phyloP scores from a whole-genome alignment of 768 basidiomycete genomes.

The Lactarius hatsudake region DNA sequence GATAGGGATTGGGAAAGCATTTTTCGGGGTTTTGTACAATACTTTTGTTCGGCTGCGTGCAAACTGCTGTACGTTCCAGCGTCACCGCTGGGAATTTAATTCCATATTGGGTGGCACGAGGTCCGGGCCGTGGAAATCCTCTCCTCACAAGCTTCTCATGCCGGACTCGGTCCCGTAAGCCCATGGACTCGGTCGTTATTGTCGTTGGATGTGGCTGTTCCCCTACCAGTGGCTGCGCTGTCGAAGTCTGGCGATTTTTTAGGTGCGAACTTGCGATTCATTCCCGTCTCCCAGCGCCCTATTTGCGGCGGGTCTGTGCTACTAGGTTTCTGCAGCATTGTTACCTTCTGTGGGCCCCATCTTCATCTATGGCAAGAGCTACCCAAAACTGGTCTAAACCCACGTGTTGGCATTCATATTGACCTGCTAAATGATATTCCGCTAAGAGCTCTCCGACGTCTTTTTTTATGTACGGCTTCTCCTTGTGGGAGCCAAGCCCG shows the following conservation, averaged over 20 bases:
- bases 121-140: background rate
- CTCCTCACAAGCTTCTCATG: no score
- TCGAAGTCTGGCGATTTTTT: background rate
- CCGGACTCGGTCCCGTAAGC: no score
- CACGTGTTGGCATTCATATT: background rate
- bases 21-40: background rate
- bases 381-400: background rate
- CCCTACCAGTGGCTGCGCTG: background rate
- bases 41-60: no score
- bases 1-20: conserved; percentile 1
- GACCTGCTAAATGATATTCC: background rate
- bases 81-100: background rate
- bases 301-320: background rate
- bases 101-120: background rate
- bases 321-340: background rate
- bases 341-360: background rate
- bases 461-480: background rate
- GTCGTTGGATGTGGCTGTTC: background rate
- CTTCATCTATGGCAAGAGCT: background rate
- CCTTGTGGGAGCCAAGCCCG: background rate
- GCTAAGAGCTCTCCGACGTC: background rate
- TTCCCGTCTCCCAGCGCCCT: background rate
- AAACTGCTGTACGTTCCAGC: no score
- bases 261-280: background rate
- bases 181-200: no score